These are phyloP conservation scores for Scheffersomyces lignicola DNA, from an alignment of 1,139 yeast species.

Conservation along the genomic window DNA sequence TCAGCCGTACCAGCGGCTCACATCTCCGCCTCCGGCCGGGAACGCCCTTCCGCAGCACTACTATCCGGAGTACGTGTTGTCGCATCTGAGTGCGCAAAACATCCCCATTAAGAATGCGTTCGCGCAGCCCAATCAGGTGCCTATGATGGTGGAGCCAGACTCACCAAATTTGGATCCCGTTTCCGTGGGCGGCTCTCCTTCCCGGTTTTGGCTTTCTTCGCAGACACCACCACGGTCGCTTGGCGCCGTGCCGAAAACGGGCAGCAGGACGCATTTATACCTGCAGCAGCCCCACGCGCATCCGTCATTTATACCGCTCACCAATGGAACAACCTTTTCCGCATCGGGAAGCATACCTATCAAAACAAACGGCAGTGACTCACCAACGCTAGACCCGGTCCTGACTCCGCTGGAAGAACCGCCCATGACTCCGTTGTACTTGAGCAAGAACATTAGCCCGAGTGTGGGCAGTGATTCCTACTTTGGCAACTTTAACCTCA, in stretches of 20 bases:
- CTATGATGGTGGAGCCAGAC: conserved; percentile 35
- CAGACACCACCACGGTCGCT: conserved; percentile 51
- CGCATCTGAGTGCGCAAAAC: conserved; percentile 21
- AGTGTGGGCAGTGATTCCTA: conserved; percentile 9
- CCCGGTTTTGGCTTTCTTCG: conserved; percentile 52
- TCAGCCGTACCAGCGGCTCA: conserved; percentile 37
- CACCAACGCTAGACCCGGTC: conserved; percentile 43
- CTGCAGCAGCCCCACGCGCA: conserved; percentile 15
- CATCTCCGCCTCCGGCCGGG: conserved; percentile 34
- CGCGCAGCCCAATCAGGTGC: conserved; percentile 7
- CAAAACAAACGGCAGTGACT: conserved; percentile 22
- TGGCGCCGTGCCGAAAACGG: conserved; percentile 17
- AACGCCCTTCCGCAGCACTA: too few species aligned
- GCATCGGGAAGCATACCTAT: conserved; percentile 7
- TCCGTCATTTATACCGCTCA: conserved; percentile 1
- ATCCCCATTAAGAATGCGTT: conserved; percentile 25
- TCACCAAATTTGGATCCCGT: conserved; percentile 55
- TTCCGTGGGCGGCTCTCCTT: conserved; percentile 56
- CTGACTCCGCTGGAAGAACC: conserved; percentile 46
- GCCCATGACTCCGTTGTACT: conserved; percentile 48
- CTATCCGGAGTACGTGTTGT: conserved; percentile 7
- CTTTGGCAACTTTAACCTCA: conserved; percentile 9
- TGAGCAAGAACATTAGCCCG: conserved; percentile 19
- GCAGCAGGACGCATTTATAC: conserved; percentile 18
- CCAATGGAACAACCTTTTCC: conserved; percentile 5